Base-by-base conservation (phyloP, 129 eudicot genomes). In the Saposhnikovia divaricata region DNA sequence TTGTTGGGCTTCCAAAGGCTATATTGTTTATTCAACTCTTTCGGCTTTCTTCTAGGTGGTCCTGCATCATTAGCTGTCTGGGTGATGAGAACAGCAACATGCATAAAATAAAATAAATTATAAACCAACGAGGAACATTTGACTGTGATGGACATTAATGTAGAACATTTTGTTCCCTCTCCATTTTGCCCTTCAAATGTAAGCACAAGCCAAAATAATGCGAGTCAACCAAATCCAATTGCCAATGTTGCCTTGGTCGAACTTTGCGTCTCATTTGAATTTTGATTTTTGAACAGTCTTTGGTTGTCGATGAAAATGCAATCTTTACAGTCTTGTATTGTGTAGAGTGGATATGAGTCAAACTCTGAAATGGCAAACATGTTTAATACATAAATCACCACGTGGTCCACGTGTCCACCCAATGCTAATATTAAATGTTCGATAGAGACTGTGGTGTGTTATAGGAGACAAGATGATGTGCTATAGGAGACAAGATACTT, bases 131-230 rank as follows among this genome's bases (percentile, higher is more conserved):
- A 42, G 77, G 37, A 42, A 73, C 37, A 40, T 43, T n/a, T 43
- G 50, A 21, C 18, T 42, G 53, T 40, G 13, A 18, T 8, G 51
- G 16, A 43, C 38, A 73, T 10, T 3, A 0, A 43, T 43, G 7
- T 59, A 59, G 14, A n/a, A 59, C 68, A 23, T 59, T 7, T 23
- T 13, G 14, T 23, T 59, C 11, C 65, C 68, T 59, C 27, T 21
- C 65, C 27, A 57, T 57, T 21, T 57, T 57, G 4, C 25, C 8
- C 1, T 23, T 57, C 23, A 23, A 27, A 57, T 57, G 28, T n/a
- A 59, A 59, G 34, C 68, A 59, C 68, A 59, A 9, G 68, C 57
- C 16, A 50, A 72, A 72, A 72, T 43, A 72, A 72, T 72, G 25
- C 19, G 51, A 42, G 37, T 73, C 9, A 51, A 27, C 38, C 37